Evolutionary conservation across 805 yeast species (phyloP), one percentile per base, ranked within the genome.

Genomic region (Kregervanrija pseudodelftensis): DNA sequence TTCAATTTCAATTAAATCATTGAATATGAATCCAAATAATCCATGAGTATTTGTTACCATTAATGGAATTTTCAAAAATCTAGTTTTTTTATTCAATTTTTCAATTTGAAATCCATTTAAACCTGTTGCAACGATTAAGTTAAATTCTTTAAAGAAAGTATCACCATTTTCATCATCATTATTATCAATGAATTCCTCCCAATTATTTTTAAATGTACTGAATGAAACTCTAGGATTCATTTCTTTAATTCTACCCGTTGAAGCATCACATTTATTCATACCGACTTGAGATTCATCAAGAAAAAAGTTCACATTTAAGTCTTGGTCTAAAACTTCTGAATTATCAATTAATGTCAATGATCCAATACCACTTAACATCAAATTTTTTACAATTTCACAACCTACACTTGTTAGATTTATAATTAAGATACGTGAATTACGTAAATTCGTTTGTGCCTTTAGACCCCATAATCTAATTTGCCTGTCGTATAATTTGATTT

Each of bases 381-480:
- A 62, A 61, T 90, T 90, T 63, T 93, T 91, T 33, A 82, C 77
- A 10, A 85, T 72, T 61, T 91, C 99, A 12, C 81, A 78, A 5
- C 95, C 95, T 8, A 86, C 72, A 1, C 87, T 86, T 10, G 90
- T 84, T 12, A 88, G 55, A 49, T 85, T 83, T 39, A 91, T 70
- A 37, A 93, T 55, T 38, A 90, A 66, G 4, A 91, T 72, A 38
- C 74, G 75, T 8, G 96, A 82, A 14, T 80, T 76, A 33, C 93
- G 73, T 69, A 91, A 77, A 37, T 79, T 63, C 36, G 78, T 72
- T 61, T 91, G 99, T 3, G 97, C 95, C 31, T 85, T 95, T 59
- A 93, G 70, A 2, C 99, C 99, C 99, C 99, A 91, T 15, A 91
- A 72, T 50, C 99, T 68, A 50, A 91, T 90, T 64, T 91, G 99